Percentiles rank a stretch among this genome's conserved stretches.
Conservation (phyloP, 2,329 filamentous ascomycete species). For the Colletotrichum neosansevieriae region DNA sequence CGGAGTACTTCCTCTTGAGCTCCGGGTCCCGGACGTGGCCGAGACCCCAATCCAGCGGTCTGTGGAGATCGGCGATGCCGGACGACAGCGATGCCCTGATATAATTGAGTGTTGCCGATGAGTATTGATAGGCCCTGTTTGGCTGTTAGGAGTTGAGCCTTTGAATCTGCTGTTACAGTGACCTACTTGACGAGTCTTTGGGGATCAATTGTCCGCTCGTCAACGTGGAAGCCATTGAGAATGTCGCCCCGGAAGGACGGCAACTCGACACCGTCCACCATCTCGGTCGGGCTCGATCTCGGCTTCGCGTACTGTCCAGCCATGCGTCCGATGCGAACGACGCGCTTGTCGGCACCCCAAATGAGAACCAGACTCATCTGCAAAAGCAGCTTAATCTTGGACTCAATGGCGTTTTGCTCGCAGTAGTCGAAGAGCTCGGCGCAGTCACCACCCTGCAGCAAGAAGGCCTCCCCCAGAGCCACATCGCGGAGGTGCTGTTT, state of each 20-base stretch:
- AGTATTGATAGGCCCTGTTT: slow-evolving; percentile 89
- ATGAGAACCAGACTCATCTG: slow-evolving; percentile 98
- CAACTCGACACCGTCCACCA: slow-evolving; percentile 81
- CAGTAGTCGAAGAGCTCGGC: slow-evolving; percentile 99
- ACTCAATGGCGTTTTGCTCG: slow-evolving; percentile 87
- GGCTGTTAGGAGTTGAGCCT: slow-evolving; percentile 9
- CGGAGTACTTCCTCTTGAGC: slow-evolving; percentile 87
- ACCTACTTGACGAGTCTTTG: slow-evolving; percentile 78
- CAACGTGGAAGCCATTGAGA: slow-evolving; percentile 85
- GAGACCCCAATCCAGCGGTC: slow-evolving; percentile 93
- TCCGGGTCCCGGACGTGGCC: slow-evolving; percentile 89
- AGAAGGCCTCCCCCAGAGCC: slow-evolving; percentile 89
- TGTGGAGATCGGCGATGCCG: slow-evolving; percentile 93
- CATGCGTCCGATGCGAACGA: slow-evolving; percentile 95
- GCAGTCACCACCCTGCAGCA: slow-evolving; percentile 96
- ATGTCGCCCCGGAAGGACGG: slow-evolving; percentile 96
- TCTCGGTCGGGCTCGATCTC: slow-evolving; percentile 87
- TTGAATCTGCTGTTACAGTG: not conserved
- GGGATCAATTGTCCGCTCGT: slow-evolving; percentile 85
- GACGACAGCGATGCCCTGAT: slow-evolving; percentile 85
- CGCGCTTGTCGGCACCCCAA: slow-evolving; percentile 84
- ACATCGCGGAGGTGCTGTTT: slow-evolving; percentile 86
- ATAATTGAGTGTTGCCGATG: slow-evolving; percentile 94
- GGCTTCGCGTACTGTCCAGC: slow-evolving; percentile 98
- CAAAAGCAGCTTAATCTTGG: slow-evolving; percentile 94